Percentiles rank a stretch among this genome's conserved stretches.
Evolutionary conservation across 2,329 filamentous ascomycete species (phyloP).

Genomic region (Epicoccum sorghinum): DNA sequence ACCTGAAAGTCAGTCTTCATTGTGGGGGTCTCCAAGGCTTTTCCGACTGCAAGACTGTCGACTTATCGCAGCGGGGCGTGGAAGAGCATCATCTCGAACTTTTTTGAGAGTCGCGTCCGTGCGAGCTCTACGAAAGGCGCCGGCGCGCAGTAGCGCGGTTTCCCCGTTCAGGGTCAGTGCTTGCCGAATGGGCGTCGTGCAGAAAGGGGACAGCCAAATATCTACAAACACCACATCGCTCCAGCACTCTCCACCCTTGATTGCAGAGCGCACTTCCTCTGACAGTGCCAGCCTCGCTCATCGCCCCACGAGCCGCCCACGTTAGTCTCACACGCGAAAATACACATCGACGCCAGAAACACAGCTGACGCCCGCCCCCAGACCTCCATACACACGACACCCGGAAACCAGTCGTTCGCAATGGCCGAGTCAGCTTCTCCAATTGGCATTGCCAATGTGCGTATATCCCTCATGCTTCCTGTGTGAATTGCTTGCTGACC

Average conservation of each 20-base stretch:
- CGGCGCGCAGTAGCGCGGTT: constrained; percentile 38
- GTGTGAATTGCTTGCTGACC: constrained; percentile 40
- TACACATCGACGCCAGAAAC: neutral
- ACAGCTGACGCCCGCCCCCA: constrained; percentile 31
- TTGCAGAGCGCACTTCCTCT: constrained; percentile 7
- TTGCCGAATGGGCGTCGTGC: constrained; percentile 46
- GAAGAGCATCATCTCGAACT: constrained; percentile 37
- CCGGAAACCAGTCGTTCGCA: constrained; percentile 33
- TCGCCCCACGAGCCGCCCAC: neutral
- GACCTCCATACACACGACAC: constrained; percentile 25
- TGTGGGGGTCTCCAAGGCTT: constrained; percentile 28
- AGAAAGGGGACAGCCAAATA: constrained; percentile 50
- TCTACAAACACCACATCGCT: constrained; percentile 31
- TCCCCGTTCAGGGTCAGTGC: constrained; percentile 46
- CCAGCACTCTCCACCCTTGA: constrained; percentile 15
- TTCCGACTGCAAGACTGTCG: constrained; percentile 8
- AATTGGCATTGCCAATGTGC: constrained; percentile 77
- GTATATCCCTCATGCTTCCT: constrained; percentile 40
- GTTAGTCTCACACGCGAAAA: constrained; percentile 9
- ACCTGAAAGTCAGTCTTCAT: constrained; percentile 99
- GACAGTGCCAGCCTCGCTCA: constrained; percentile 7
- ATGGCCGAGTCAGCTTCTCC: constrained; percentile 71
- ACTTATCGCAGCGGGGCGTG: constrained; percentile 30
- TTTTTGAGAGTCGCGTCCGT: constrained; percentile 41
- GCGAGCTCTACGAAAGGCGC: constrained; percentile 26